Percentiles rank a stretch among this genome's conserved stretches.
Evolutionary conservation across 108 stramenopile species (phyloP).

Genomic region (Schizochytrium sp.): DNA sequence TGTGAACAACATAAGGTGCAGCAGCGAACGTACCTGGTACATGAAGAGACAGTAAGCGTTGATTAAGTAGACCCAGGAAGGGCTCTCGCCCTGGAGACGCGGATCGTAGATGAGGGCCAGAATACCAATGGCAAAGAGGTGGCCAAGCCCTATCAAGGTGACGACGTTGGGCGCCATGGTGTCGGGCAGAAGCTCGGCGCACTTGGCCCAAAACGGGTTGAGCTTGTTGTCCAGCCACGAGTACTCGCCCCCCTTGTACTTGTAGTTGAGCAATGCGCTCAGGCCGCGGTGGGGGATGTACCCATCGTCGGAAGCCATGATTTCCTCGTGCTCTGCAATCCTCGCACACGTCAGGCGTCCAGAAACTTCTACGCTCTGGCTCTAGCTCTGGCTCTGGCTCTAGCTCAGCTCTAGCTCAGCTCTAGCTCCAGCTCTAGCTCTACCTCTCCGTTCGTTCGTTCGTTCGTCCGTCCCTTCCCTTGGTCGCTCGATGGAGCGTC

Average conservation of each 20-base stretch:
- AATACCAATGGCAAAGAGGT: neutral
- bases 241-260: conserved; percentile 61
- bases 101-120: neutral
- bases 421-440: too few species aligned
- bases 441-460: too few species aligned
- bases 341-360: too few species aligned
- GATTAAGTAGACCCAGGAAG: conserved; percentile 5
- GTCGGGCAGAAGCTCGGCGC: conserved; percentile 66
- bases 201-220: conserved; percentile 68
- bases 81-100: neutral
- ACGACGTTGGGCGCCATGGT: conserved; percentile 83
- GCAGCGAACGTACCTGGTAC: conserved; percentile 9
- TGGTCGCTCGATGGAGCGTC: too few species aligned
- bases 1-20: neutral
- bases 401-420: too few species aligned
- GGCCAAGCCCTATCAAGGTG: conserved; percentile 52
- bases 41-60: conserved; percentile 24
- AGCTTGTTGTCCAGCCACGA: conserved; percentile 62
- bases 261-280: conserved; percentile 62
- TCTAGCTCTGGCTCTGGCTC: too few species aligned
- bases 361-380: too few species aligned
- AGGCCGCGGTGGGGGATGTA: conserved; percentile 52
- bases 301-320: neutral
- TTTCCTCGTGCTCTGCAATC: too few species aligned
- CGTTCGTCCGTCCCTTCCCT: too few species aligned